Evolutionary conservation across 2,329 filamentous ascomycete genomes (phyloP), one percentile per base, ranked within the genome.

Genomic region (Colletotrichum paranaense): DNA sequence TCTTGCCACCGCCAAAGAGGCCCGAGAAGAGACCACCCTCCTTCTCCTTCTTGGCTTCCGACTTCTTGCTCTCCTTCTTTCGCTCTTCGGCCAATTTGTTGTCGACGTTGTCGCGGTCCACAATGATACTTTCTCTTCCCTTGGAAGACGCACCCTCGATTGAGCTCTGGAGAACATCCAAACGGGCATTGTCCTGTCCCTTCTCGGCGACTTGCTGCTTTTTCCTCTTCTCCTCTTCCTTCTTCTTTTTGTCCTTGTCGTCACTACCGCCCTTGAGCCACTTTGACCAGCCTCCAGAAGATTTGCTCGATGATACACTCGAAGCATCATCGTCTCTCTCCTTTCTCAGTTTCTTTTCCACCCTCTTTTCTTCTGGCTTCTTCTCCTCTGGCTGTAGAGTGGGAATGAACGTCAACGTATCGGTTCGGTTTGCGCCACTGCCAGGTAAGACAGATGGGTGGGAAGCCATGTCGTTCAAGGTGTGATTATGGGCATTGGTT

Each of bases 1-100:
- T 97, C 86, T 97, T 97, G 73, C 93, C 90, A 55, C 95, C 94
- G 19, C 95, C 94, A 79, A 99, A 98, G 68, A 99, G 92, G 1
- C 95, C 97, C 0, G 95, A 96, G 77, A 99, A 95, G n/a, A 98
- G 88, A 7, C 94, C 91, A 75, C 96, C 95, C 74, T 98, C 95
- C 80, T 97, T 98, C 76, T 98, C 95, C 81, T 95, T 98, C 84
- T 96, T 98, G 24, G 92, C 88, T 38, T 93, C 93, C 5, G 91
- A 89, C 80, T 95, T 97, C 57, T 94, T 91, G 77, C 90, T 92
- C 76, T 95, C 93, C 81, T 97, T 97, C 82, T 93, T 96, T 57
- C 94, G 90, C 78, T 97, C 95, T 76, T 95, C 93, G 71, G 95
- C 91, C 8, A 97, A 84, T 79, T 93, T 95, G 74, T 84, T 86